phyloP scores from a whole-genome alignment of 345 rosid genomes.

The Eucalyptus pauciflora region DNA sequence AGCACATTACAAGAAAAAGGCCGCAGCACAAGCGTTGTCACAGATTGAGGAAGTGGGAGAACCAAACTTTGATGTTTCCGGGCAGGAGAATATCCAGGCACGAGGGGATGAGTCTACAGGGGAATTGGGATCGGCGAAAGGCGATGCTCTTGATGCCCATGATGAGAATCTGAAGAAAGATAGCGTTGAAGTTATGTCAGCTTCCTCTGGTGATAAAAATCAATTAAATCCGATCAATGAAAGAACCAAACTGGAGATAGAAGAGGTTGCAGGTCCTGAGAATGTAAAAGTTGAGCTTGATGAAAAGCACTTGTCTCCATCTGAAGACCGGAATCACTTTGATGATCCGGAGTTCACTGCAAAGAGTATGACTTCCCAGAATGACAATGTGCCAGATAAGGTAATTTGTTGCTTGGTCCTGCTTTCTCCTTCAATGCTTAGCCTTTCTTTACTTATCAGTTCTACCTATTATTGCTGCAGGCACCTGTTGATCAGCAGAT shows the following conservation, averaged over 20 bases:
- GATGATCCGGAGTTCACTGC: neutral
- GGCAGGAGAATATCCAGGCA: neutral
- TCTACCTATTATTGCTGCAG: conserved; percentile 3
- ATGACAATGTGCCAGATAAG: conserved; percentile 12
- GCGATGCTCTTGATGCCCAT: neutral
- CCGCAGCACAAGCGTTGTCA: conserved; percentile 45
- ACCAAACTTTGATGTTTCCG: neutral
- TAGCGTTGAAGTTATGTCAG: neutral
- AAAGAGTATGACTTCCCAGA: conserved; percentile 4
- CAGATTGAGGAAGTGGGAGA: neutral
- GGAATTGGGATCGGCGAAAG: conserved; percentile 1
- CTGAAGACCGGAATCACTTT: conserved; percentile 7
- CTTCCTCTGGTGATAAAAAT: neutral
- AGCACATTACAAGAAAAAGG: conserved; percentile 72
- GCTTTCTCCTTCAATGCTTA: neutral
- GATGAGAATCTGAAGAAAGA: conserved; percentile 7
- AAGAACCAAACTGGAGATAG: neutral
- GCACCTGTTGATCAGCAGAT: conserved; percentile 14
- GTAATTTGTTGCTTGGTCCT: conserved; percentile 10
- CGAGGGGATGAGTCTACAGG: neutral
- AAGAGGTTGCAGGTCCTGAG: conserved; percentile 1
- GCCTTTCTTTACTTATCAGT: neutral
- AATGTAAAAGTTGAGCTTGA: neutral
- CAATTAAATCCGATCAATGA: neutral
- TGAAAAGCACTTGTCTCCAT: neutral